A percentile compares a stretch with the other conserved stretches of the same genome.
Conservation (phyloP, 75 land plant genomes). For the Azolla pinnata region DNA sequence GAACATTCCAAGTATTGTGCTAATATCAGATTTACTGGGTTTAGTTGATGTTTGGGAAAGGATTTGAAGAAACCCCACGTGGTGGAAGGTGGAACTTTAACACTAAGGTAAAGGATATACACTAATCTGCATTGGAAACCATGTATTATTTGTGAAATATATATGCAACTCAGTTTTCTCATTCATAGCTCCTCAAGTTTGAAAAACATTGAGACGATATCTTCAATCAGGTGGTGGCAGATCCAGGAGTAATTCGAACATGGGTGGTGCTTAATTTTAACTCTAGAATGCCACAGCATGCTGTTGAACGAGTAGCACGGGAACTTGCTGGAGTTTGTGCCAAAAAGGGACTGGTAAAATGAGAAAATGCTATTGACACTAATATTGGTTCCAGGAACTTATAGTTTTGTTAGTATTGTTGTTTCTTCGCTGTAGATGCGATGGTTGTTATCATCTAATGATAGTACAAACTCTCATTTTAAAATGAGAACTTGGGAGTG, state of each 20-base stretch:
- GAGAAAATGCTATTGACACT: neutral
- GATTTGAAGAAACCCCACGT: conserved; percentile 15
- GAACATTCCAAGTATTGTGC: neutral
- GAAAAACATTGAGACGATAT: too few relatives aligned
- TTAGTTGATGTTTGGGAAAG: conserved; percentile 25
- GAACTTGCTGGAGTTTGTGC: conserved; percentile 18
- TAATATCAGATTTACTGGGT: neutral
- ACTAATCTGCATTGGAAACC: neutral
- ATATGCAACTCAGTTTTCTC: too few relatives aligned
- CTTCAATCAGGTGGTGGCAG: neutral
- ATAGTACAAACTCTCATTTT: neutral
- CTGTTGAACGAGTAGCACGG: conserved; percentile 19
- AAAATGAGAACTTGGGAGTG: neutral
- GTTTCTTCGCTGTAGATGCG: neutral
- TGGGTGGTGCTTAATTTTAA: conserved; percentile 1
- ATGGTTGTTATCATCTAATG: neutral
- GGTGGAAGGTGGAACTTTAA: conserved; percentile 85
- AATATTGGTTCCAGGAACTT: neutral
- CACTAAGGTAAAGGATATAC: conserved; percentile 43
- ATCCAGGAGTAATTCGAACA: neutral
- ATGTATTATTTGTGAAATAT: neutral
- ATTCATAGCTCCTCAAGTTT: too few relatives aligned
- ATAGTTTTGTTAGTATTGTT: neutral
- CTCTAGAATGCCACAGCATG: conserved; percentile 1
- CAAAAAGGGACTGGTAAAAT: conserved; percentile 32